phyloP scores from a whole-genome alignment of 805 yeast species.

The Metschnikowia koreensis region DNA sequence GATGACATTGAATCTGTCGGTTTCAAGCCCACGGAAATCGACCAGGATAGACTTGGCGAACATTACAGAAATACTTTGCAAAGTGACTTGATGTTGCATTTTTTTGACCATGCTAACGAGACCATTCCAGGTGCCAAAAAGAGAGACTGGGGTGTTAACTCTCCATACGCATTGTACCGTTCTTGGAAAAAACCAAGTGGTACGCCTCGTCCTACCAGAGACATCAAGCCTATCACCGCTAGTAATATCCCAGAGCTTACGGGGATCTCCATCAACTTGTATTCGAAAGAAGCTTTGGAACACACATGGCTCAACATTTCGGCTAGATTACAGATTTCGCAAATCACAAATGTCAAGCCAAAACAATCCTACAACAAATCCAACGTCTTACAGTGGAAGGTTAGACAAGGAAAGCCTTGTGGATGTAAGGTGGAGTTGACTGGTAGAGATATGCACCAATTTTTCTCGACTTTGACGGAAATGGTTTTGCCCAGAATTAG shows the following conservation, averaged over 20 bases:
- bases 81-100: slow-evolving; percentile 74
- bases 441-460: slow-evolving; percentile 84
- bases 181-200: slow-evolving; percentile 75
- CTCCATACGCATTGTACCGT: slow-evolving; percentile 89
- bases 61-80: slow-evolving; percentile 73
- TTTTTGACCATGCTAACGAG: slow-evolving; percentile 64
- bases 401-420: slow-evolving; percentile 84
- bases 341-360: slow-evolving; percentile 90
- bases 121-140: slow-evolving; percentile 62
- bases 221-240: slow-evolving; percentile 64
- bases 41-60: slow-evolving; percentile 75
- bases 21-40: slow-evolving; percentile 70
- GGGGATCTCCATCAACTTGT: slow-evolving; percentile 72
- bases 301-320: slow-evolving; percentile 72
- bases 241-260: slow-evolving; percentile 70
- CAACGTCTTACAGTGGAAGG: slow-evolving; percentile 81
- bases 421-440: slow-evolving; percentile 80
- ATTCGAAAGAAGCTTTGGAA: slow-evolving; percentile 66
- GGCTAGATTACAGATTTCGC: slow-evolving; percentile 79
- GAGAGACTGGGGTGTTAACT: slow-evolving; percentile 81
- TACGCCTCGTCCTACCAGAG: slow-evolving; percentile 68
- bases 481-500: slow-evolving; percentile 90
- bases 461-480: slow-evolving; percentile 82
- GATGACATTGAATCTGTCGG: slow-evolving; percentile 79
- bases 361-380: slow-evolving; percentile 67